Evolutionary conservation across 1,284 basidiomycete species (phyloP), one percentile per base, ranked within the genome.

Genomic region (Takashimella koratensis): DNA sequence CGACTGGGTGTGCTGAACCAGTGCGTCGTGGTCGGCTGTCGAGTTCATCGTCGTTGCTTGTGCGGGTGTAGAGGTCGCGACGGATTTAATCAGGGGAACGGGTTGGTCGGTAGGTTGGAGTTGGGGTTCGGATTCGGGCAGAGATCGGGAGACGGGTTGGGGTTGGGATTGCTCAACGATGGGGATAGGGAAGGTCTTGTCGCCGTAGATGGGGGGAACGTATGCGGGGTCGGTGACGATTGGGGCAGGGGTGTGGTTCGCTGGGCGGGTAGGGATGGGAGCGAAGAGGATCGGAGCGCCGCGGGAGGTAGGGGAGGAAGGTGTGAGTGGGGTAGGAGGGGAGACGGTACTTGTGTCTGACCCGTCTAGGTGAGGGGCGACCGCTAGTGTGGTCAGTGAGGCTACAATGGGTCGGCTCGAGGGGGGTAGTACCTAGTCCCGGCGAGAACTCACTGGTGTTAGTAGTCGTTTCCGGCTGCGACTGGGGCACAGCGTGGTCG

Each of bases 401-500:
- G n/a, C n/a, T n/a, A n/a, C n/a, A n/a, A n/a, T n/a, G n/a, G n/a
- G n/a, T n/a, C n/a, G n/a, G n/a, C n/a, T n/a, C n/a, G n/a, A n/a
- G n/a, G n/a, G n/a, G n/a, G n/a, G n/a, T n/a, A n/a, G n/a, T n/a
- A n/a, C n/a, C n/a, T n/a, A n/a, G n/a, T n/a, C n/a, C n/a, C n/a
- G n/a, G n/a, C n/a, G n/a, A n/a, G n/a, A n/a, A n/a, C n/a, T n/a
- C n/a, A n/a, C n/a, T n/a, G n/a, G 43, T 58, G 48, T 5, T 49
- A 47, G 30, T 25, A 49, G 45, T 45, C 47, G 53, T 43, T 8
- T 36, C 30, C 16, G 30, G 16, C 30, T 36, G 30, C 43, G 26
- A 21, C 12, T 48, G 55, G 12, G 61, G 39, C 19, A 57, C 51
- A 45, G 44, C 46, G 41, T 42, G 50, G 23, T 60, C 64, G 4